Evolutionary conservation across 495 filamentous ascomycete genomes (phyloP).

Genomic region (Sabuloglossum arenarium): DNA sequence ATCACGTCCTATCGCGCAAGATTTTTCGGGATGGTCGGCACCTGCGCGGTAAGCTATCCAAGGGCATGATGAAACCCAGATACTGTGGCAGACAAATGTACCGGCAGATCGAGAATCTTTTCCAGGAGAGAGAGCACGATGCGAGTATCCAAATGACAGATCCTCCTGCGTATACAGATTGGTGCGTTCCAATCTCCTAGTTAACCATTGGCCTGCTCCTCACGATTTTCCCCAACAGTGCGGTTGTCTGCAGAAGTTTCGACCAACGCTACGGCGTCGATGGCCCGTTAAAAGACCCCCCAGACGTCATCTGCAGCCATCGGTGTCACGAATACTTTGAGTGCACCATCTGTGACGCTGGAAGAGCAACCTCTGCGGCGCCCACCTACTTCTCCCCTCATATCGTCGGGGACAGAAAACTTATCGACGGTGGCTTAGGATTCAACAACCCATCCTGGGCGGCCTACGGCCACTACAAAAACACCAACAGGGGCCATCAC

Average conservation of each 20-base stretch:
- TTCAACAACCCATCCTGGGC: not conserved
- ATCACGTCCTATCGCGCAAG: not conserved
- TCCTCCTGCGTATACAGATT: no score
- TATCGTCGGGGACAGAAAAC: not conserved
- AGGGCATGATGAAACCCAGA: not conserved
- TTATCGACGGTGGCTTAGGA: not conserved
- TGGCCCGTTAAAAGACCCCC: no score
- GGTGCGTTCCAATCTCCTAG: no score
- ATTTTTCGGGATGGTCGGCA: not conserved
- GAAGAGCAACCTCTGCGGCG: not conserved
- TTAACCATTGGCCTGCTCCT: no score
- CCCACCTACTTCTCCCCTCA: not conserved
- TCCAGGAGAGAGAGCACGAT: not conserved
- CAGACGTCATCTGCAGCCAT: not conserved
- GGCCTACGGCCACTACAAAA: not conserved
- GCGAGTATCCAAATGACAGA: not conserved
- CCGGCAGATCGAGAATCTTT: not conserved
- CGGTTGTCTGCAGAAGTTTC: not conserved
- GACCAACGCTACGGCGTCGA: no score
- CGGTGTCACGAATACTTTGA: not conserved
- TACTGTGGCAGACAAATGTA: not conserved
- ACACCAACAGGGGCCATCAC: not conserved
- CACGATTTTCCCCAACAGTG: no score
- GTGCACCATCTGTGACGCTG: not conserved
- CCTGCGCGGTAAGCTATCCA: not conserved